Evolutionary conservation across 176 grass and related monocot species (phyloP), one percentile per base, ranked within the genome.

Genomic region (Pharus latifolius): DNA sequence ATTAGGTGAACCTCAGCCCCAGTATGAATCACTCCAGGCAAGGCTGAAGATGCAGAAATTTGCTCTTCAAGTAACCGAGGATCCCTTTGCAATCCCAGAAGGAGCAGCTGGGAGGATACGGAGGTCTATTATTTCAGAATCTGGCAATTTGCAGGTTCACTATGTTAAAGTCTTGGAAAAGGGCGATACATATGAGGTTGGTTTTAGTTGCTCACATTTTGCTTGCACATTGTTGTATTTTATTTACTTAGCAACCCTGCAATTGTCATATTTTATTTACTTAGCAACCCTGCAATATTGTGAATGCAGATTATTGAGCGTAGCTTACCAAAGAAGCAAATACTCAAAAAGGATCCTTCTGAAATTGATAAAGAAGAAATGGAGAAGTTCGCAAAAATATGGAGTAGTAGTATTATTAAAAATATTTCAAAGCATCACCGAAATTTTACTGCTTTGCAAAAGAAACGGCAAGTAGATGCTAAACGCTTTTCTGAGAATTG

Each of bases 81-180:
- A 99, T 54, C 79, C 87, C 37, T 99, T 94, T 38, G 84, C 90
- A 31, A 91, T 99, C 80, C 96, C 90, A 15, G 96, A 99, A 87
- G 96, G 84, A 81, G 80, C 90, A 41, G 96, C 96, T 83, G 96
- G 96, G 51, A 87, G 79, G 64, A 99, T 99, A 71, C 70, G 87
- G 10, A 84, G 96, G 60, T 82, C 51, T 83, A 95, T 99, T 83
- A 82, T 84, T 59, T 88, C 90, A 51, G 96, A 99, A 74, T 70
- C 85, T 82, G 90, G 96, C 49, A 86, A 33, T 51, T 88, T 99
- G 70, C 90, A 99, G 77, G 82, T 95, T 84, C 87, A 88, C 67
- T 99, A 84, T 70, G 90, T 99, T 75, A 99, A 95, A 86, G 96
- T 99, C 72, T 79, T 99, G 90, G 96, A 99, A 74, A 99, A 94